Base-by-base conservation (phyloP, 768 basidiomycete genomes). In the Panus rudis region DNA sequence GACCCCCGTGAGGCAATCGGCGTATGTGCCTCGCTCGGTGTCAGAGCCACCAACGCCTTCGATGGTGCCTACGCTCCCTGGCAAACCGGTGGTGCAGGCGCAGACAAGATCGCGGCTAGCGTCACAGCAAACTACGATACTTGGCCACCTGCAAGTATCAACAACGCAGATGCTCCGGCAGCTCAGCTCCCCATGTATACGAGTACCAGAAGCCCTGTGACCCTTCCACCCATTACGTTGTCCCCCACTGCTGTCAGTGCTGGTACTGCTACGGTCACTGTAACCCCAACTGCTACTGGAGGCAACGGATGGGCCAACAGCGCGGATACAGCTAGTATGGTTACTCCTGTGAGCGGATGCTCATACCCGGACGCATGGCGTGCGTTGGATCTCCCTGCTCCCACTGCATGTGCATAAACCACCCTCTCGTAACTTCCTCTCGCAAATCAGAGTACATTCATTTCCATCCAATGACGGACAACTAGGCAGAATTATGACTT, bases 1-100 rank as follows among this genome's bases (percentile, higher is more conserved):
- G 81, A 91, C 69, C 87, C 87, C 14, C 68, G 85, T 32, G 58
- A 52, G 8, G 73, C 79, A 24, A 47, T 66, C 14, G 88, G 91
- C 58, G 61, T 70, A 34, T 94, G 91, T 60, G 66, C 52, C 16
- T 60, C 69, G 13, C 58, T 82, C 12, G 82, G 79, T 24, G 64
- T 66, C 6, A n/a, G n/a, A n/a, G 39, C 62, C 5, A 61, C 60
- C 2, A 52, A 57, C 8, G 60, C 57, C 5, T 84, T 83, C 50
- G 57, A 72, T 55, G 76, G 78, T 22, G 68, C 59, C 26, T 76
- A 76, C 54, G 65, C 69, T 21, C 54, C 77, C 12, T 80, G 78
- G 59, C 78, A 79, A 52, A 86, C 83, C 7, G 85, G 85, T 55
- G 78, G 63, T 56, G 69, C 56, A 59, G 79, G 65, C 55, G 80